Conservation (phyloP, 2,329 filamentous ascomycete genomes). For the Ceratocystis harringtonii region DNA sequence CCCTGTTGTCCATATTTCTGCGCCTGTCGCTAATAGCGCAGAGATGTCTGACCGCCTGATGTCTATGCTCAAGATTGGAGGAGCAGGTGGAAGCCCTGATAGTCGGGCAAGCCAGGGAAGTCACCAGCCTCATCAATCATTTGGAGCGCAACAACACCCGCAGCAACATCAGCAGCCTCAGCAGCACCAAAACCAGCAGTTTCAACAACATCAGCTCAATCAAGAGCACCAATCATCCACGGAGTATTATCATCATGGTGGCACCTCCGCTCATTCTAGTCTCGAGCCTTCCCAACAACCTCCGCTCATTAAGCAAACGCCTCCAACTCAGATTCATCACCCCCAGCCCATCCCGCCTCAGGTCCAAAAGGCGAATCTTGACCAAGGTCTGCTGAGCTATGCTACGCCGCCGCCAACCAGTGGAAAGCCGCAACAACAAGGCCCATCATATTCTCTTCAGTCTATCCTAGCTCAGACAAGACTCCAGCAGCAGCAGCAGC, state of each 20-base stretch:
- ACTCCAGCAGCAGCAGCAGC: constrained; percentile 15
- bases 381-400: constrained; percentile 17
- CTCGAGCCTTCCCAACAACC: constrained; percentile 35
- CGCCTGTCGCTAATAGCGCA: constrained; percentile 7
- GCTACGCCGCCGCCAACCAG: constrained; percentile 18
- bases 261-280: constrained; percentile 39
- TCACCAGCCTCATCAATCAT: neutral
- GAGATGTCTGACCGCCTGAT: constrained; percentile 14
- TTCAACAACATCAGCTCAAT: constrained; percentile 15
- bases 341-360: constrained; percentile 41
- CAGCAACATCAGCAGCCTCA: constrained; percentile 12
- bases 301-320: constrained; percentile 23
- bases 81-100: neutral
- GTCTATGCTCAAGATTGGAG: constrained; percentile 11
- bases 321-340: constrained; percentile 23
- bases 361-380: constrained; percentile 34
- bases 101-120: neutral
- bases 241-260: constrained; percentile 33
- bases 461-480: constrained; percentile 14
- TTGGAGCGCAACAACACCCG: neutral
- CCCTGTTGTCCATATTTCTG: constrained; percentile 6
- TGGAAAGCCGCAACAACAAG: constrained; percentile 11
- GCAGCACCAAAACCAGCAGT: constrained; percentile 14
- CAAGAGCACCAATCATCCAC: constrained; percentile 36
- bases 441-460: constrained; percentile 9